These are phyloP conservation scores for Nicotiana obtusifolia DNA, from an alignment of 257 asterid species.

Conservation along the genomic window DNA sequence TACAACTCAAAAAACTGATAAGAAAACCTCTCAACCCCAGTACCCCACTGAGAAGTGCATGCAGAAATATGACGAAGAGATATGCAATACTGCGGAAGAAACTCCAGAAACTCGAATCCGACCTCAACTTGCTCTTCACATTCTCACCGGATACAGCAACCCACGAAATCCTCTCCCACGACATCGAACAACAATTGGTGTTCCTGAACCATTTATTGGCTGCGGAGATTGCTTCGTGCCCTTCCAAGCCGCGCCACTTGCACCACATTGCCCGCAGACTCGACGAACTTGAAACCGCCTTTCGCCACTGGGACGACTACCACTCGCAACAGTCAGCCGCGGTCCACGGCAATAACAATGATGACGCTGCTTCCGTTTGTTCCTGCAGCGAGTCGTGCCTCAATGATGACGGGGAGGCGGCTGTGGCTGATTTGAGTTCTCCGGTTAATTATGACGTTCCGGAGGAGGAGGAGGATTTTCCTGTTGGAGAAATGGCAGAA, in stretches of 20 bases:
- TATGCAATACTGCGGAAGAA: slow-evolving; percentile 39
- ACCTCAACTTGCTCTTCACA: slow-evolving; percentile 29
- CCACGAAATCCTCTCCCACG: slow-evolving; percentile 8
- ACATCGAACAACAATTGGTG: slow-evolving; percentile 15
- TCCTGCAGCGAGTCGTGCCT: slow-evolving; percentile 19
- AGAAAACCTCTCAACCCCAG: neutral
- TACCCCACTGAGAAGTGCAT: neutral
- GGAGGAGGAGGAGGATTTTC: neutral
- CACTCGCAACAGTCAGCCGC: neutral
- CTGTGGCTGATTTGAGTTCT: neutral
- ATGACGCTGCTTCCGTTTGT: slow-evolving; percentile 13
- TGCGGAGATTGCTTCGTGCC: slow-evolving; percentile 16
- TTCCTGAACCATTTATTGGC: slow-evolving; percentile 21
- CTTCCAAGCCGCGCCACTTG: slow-evolving; percentile 16
- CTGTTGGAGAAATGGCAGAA: neutral
- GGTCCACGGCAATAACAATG: neutral
- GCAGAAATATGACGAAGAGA: slow-evolving; percentile 16
- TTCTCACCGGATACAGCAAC: slow-evolving; percentile 17
- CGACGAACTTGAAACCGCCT: slow-evolving; percentile 11
- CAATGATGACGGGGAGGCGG: slow-evolving; percentile 2
- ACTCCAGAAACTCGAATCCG: slow-evolving; percentile 49
- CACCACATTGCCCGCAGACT: slow-evolving; percentile 16
- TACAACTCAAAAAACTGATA: neutral
- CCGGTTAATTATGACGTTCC: neutral
- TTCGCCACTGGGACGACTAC: slow-evolving; percentile 10